These are phyloP conservation scores for Candida jianshihensis DNA, from an alignment of 805 yeast species.

Conservation along the genomic window DNA sequence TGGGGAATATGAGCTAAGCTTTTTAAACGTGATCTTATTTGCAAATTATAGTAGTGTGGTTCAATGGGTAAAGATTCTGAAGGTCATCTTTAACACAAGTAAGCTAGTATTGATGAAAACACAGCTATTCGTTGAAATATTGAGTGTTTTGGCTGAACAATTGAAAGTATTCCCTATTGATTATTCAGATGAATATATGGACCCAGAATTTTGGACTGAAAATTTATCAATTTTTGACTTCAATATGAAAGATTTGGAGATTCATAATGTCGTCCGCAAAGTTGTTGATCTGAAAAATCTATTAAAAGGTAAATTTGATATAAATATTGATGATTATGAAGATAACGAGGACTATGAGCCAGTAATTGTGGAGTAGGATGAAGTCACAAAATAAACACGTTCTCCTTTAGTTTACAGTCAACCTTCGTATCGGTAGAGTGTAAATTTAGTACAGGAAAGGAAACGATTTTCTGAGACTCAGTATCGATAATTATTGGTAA, in stretches of 20 bases:
- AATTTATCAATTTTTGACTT: slow-evolving; percentile 18
- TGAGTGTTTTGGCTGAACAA: slow-evolving; percentile 30
- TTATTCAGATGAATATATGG: slow-evolving; percentile 31
- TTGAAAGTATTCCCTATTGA: slow-evolving; percentile 35
- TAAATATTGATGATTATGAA: slow-evolving; percentile 10
- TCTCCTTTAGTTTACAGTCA: slow-evolving; percentile 15
- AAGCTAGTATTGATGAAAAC: slow-evolving; percentile 21
- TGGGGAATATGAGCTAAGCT: slow-evolving; percentile 51
- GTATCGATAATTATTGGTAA: slow-evolving; percentile 17
- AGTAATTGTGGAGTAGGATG: slow-evolving; percentile 14
- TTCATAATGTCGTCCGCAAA: slow-evolving; percentile 12
- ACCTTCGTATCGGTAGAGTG: slow-evolving; percentile 2
- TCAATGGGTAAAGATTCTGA: slow-evolving; percentile 55
- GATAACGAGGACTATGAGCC: slow-evolving; percentile 22
- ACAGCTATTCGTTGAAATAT: slow-evolving; percentile 25
- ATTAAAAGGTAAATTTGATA: slow-evolving; percentile 10
- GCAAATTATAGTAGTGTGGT: slow-evolving; percentile 58
- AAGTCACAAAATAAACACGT: slow-evolving; percentile 11
- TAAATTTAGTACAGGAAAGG: slow-evolving; percentile 9
- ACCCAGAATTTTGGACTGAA: slow-evolving; percentile 12
- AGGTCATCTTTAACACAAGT: slow-evolving; percentile 33
- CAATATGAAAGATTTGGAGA: slow-evolving; percentile 17
- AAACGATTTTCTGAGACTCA: slow-evolving; percentile 6
- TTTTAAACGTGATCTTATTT: slow-evolving; percentile 39
- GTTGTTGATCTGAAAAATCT: slow-evolving; percentile 10